Base-by-base conservation (phyloP, 805 yeast species). In the Monosporozyma solicola region DNA sequence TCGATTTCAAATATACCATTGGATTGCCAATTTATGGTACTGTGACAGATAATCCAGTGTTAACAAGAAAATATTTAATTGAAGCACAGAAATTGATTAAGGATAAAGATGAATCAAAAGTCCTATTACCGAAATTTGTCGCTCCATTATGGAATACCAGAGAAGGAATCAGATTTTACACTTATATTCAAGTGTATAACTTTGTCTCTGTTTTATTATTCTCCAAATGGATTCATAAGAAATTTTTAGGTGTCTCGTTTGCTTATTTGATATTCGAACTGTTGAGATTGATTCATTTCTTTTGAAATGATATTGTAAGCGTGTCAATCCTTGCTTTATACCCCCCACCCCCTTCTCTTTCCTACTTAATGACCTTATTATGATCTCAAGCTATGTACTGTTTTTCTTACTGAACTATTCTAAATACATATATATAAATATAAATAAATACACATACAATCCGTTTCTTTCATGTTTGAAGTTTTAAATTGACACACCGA, bases 21-120 rank as follows among this genome's bases (percentile, higher is more conserved):
- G 65, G 65, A 27, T 50, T 66, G 35, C 68, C 70, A 33, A 63
- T 67, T 20, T 51, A 55, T 37, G 71, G 70, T 41, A 56, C 61
- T n/a, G 61, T 67, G 8, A 64, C 69, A 1, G 71, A 67, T 54
- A 60, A 63, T 49, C 70, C 70, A 22, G 43, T 55, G 2, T 51
- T 52, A 27, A 58, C 68, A 8, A 57, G 60, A 24, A 33, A 46
- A 47, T 35, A 27, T 27, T 22, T 50, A 16, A 25, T 27, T 1
- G 49, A 54, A 27, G 45, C 61, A 24, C 48, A 57, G 22, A 45
- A 47, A 5, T 53, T 54, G 16, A 52, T 52, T 43, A 43, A 43
- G n/a, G 48, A 47, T 2, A 24, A 25, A 31, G 25, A 35, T 15
- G 16, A 25, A 6, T 46, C 24, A 4, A 20, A 16, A 10, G 35